Evolutionary conservation across 2,329 filamentous ascomycete species (phyloP).

Genomic region (Fusarium caatingaense): DNA sequence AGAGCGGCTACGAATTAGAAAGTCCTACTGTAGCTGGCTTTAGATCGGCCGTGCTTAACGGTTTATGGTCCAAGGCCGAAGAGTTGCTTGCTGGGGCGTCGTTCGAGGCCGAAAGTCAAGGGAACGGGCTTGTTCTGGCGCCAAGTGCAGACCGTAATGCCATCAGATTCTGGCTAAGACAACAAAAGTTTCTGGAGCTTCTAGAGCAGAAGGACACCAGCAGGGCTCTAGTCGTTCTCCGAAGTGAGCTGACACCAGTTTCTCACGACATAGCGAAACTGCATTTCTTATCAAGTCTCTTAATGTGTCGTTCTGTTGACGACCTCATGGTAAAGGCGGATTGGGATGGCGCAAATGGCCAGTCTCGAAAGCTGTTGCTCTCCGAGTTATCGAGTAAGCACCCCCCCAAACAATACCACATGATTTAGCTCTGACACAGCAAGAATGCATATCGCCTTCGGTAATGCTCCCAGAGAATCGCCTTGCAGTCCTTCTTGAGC

Average conservation of each 20-base stretch:
- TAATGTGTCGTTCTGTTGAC: conserved; percentile 86
- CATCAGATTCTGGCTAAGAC: conserved; percentile 88
- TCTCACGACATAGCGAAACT: conserved; percentile 81
- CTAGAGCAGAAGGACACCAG: conserved; percentile 80
- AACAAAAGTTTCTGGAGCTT: conserved; percentile 95
- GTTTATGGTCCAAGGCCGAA: conserved; percentile 89
- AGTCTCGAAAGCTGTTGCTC: conserved; percentile 79
- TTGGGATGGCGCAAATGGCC: conserved; percentile 85
- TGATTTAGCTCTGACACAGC: conserved; percentile 8
- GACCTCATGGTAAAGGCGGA: conserved; percentile 80
- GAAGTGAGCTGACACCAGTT: conserved; percentile 87
- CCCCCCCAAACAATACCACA: neutral
- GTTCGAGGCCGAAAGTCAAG: conserved; percentile 50
- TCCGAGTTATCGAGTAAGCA: conserved; percentile 84
- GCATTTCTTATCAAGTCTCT: conserved; percentile 85
- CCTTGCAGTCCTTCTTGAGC: conserved; percentile 81
- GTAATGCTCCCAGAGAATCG: conserved; percentile 97
- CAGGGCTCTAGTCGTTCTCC: conserved; percentile 82
- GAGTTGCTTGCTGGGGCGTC: conserved; percentile 73
- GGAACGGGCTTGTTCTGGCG: conserved; percentile 77
- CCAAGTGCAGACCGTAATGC: conserved; percentile 79
- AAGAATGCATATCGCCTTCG: conserved; percentile 93
- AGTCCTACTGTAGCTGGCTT: conserved; percentile 88
- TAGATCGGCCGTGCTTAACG: conserved; percentile 80
- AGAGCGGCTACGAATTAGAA: conserved; percentile 91